Percentiles rank a stretch among this genome's conserved stretches.
Evolutionary conservation across 169 alveolate genomes (phyloP).

Genomic region (Cryptosporidium canis): DNA sequence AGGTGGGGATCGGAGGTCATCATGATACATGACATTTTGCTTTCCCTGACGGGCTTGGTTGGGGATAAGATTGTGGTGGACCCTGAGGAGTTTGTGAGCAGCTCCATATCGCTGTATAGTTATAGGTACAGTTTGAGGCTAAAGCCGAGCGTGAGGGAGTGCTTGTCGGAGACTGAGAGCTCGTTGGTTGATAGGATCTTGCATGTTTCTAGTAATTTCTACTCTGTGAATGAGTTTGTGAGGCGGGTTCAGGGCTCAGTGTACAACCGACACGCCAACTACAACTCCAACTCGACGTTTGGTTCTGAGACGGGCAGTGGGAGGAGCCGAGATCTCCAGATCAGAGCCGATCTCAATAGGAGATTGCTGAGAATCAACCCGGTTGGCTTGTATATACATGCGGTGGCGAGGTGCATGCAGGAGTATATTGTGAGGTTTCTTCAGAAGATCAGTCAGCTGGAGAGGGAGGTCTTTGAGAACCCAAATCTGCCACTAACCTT

Average conservation of each 20-base stretch:
- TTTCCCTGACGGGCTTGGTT: conserved; percentile 25
- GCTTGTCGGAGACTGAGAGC: conserved; percentile 24
- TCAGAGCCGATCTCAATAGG: background rate
- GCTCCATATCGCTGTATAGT: conserved; percentile 27
- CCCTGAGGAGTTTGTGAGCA: conserved; percentile 3
- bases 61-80: conserved; percentile 48
- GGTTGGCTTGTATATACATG: conserved; percentile 48
- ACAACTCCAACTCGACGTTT: background rate
- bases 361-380: conserved; percentile 51
- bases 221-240: conserved; percentile 51
- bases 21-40: conserved; percentile 51
- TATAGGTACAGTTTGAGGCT: conserved; percentile 10
- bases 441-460: conserved; percentile 32
- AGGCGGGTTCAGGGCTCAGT: conserved; percentile 5
- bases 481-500: conserved; percentile 46
- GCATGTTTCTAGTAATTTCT: conserved; percentile 28
- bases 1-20: background rate
- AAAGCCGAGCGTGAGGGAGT: background rate
- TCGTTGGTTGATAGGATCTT: background rate
- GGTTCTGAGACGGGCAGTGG: background rate
- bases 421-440: conserved; percentile 35
- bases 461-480: conserved; percentile 29
- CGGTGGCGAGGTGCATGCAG: conserved; percentile 24
- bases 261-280: background rate
- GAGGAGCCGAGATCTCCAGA: background rate